Conservation (phyloP, 202 grass and related monocot genomes). For the Carex sylvatica region DNA sequence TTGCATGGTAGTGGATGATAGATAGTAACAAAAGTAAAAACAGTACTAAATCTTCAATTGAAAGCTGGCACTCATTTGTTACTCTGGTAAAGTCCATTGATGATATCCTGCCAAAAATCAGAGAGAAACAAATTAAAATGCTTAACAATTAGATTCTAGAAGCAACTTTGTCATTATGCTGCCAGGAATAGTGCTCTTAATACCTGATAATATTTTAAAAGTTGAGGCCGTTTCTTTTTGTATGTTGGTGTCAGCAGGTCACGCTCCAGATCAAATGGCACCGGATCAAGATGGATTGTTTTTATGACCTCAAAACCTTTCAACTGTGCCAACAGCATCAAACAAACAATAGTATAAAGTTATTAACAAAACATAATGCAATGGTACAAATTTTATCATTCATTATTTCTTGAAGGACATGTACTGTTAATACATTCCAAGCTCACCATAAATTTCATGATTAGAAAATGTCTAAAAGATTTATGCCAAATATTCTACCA, state of each 20-base stretch:
- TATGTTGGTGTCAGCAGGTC: constrained; percentile 89
- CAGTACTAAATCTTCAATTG: background rate
- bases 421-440: background rate
- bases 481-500: background rate
- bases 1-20: background rate
- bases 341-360: constrained; percentile 2
- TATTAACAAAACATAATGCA: background rate
- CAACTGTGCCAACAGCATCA: constrained; percentile 48
- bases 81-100: constrained; percentile 57
- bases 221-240: constrained; percentile 93
- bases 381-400: background rate
- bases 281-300: constrained; percentile 74
- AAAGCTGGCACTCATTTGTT: constrained; percentile 30
- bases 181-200: background rate
- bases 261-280: constrained; percentile 76
- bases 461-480: background rate
- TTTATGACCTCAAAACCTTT: constrained; percentile 92
- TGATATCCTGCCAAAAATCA: constrained; percentile 40
- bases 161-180: background rate
- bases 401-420: background rate
- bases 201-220: constrained; percentile 90
- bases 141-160: background rate
- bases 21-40: background rate
- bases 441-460: background rate
- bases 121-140: constrained; percentile 4